Evolutionary conservation across 768 basidiomycete genomes (phyloP), one percentile per base, ranked within the genome.

Genomic region (Podaxis sp.): DNA sequence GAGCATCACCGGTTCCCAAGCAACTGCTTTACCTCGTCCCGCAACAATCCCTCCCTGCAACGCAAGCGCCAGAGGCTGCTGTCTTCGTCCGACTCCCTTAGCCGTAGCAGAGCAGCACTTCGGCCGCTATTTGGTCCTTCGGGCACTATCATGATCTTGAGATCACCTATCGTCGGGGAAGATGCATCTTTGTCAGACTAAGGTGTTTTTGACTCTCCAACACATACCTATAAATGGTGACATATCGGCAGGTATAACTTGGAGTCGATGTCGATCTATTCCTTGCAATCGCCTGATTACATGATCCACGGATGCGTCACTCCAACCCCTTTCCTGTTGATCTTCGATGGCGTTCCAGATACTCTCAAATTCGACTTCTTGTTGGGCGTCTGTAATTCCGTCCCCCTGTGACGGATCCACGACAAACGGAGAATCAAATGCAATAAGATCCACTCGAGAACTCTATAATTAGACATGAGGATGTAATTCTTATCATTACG

Each of bases 1-100:
- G 17, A 40, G 38, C 13, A 57, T 46, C 33, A 53, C 33, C 57
- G 38, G 26, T 63, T 42, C 36, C 46, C 38, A 13, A 87, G 71
- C 63, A 78, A 54, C 42, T 71, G 72, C 73, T 83, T 84, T 59
- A 89, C 77, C 22, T 74, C 66, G 26, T 65, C 73, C 60, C 82
- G 72, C 64, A 89, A 65, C 15, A 67, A 73, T 15, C 66, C 68
- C 57, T 87, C 81, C 11, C 74, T 77, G 68, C 85, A 83, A 30
- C 88, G 85, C 63, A 91, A 58, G 54, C 86, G 82, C 89, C 90
- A 92, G 52, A 92, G 70, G 69, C 88, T 90, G 30, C 88, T 82
- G 36, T 87, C 86, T 44, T 90, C 90, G 4, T 89, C 87, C 19
- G 82, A 81, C 65, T 85, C 85, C 55, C 80, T 82, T 52, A 92